Conservation (phyloP, 2,329 filamentous ascomycete genomes). For the Diplodia sapinea region DNA sequence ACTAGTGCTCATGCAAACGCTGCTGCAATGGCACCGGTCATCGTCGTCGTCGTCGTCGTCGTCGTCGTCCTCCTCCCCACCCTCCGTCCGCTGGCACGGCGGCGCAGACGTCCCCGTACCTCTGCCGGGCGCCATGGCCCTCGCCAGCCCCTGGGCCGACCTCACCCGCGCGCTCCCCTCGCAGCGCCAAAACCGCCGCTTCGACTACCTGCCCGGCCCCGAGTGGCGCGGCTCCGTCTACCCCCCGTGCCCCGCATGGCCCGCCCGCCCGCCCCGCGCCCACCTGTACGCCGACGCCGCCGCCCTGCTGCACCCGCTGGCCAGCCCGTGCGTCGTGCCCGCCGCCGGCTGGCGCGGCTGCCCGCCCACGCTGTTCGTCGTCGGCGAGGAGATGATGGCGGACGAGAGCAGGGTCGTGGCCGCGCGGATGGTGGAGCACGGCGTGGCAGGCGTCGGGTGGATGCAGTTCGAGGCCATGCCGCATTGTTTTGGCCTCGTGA, state of each 20-base stretch:
- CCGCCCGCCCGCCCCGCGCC: conserved; percentile 52
- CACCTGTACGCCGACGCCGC: conserved; percentile 55
- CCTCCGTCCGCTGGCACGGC: conserved; percentile 65
- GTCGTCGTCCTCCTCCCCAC: conserved; percentile 36
- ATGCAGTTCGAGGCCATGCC: conserved; percentile 83
- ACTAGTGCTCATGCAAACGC: conserved; percentile 69
- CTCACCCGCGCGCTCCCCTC: conserved; percentile 68
- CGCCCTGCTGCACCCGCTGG: conserved; percentile 67
- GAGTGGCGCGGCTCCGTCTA: conserved; percentile 47
- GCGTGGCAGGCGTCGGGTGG: conserved; percentile 64
- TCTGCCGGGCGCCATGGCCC: conserved; percentile 68
- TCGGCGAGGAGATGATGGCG: conserved; percentile 73
- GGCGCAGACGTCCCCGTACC: conserved; percentile 63
- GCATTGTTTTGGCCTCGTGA: conserved; percentile 65
- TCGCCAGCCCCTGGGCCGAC: conserved; percentile 74
- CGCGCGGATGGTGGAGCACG: conserved; percentile 60
- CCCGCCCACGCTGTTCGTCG: conserved; percentile 71
- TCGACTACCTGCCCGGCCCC: conserved; percentile 67
- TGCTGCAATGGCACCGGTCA: conserved; percentile 66
- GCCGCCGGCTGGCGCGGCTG: conserved; percentile 64
- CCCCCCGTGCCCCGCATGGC: conserved; percentile 59
- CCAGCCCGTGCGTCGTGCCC: conserved; percentile 61
- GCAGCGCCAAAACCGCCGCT: conserved; percentile 58
- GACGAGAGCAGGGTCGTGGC: conserved; percentile 71
- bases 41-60: conserved; percentile 46